These are phyloP conservation scores for Solanum virginianum DNA, from an alignment of 257 asterid species.

Conservation along the genomic window DNA sequence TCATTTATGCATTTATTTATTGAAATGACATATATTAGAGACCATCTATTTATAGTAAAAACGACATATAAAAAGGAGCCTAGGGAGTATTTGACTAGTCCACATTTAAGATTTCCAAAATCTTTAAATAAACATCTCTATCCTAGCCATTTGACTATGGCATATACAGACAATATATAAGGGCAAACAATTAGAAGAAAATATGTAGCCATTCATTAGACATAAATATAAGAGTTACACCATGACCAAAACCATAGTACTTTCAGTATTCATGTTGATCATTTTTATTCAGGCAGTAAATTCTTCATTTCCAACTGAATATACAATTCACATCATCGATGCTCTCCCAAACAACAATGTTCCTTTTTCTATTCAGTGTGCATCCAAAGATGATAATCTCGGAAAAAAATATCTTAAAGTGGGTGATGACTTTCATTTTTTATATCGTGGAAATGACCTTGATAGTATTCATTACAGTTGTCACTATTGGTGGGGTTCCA, in stretches of 20 bases:
- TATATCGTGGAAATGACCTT: not conserved
- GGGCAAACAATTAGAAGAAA: not conserved
- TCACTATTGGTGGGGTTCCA: not conserved
- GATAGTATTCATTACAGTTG: not conserved
- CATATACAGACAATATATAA: not conserved
- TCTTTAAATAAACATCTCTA: not conserved
- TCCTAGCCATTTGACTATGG: not conserved
- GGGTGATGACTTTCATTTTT: not conserved
- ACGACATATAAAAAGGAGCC: too few relatives aligned
- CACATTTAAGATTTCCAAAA: not conserved
- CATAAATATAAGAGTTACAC: not conserved
- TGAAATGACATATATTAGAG: too few relatives aligned
- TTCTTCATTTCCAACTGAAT: not conserved
- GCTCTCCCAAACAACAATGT: not conserved
- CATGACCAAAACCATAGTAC: not conserved
- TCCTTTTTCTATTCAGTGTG: not conserved
- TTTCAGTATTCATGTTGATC: not conserved
- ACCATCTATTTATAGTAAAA: too few relatives aligned
- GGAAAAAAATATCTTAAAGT: accelerated
- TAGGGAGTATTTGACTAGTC: not conserved
- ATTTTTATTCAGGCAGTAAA: not conserved
- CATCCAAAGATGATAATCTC: not conserved
- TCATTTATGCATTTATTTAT: too few relatives aligned
- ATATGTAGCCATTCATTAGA: not conserved
- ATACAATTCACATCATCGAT: not conserved